These are phyloP conservation scores for Chytriomyces sp. DNA, from an alignment of 192 early-diverging fungal species.

Conservation along the genomic window DNA sequence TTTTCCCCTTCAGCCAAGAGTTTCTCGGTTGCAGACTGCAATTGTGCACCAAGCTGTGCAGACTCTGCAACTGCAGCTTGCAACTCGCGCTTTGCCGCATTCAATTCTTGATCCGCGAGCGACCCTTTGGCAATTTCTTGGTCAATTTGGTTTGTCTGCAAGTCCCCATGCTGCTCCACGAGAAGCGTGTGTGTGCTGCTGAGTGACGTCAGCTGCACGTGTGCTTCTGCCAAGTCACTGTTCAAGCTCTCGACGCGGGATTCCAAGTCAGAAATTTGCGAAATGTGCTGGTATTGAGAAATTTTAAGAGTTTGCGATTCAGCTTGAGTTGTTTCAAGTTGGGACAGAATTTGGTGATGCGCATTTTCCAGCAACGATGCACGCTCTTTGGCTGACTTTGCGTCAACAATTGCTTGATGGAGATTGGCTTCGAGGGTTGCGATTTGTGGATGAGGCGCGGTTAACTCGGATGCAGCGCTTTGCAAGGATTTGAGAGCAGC, in stretches of 20 bases:
- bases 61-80: neutral
- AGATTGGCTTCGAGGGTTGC: neutral
- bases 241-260: neutral
- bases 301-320: neutral
- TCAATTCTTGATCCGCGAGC: neutral
- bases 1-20: constrained; percentile 5
- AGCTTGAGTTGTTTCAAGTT: neutral
- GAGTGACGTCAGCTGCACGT: neutral
- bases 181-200: neutral
- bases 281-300: neutral
- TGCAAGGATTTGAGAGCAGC: constrained; percentile 18
- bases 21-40: neutral
- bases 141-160: neutral
- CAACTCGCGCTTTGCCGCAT: neutral
- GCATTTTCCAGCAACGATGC: too few species aligned
- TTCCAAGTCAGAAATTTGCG: constrained; percentile 8
- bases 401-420: too few species aligned
- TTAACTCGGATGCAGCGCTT: neutral
- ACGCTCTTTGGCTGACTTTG: too few species aligned
- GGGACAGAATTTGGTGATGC: too few species aligned
- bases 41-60: neutral
- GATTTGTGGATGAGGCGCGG: neutral
- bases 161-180: constrained; percentile 4
- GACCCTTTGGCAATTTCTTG: neutral
- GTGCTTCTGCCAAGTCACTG: neutral